phyloP scores from a whole-genome alignment of 257 asterid species.

The Capsicum chinense region DNA sequence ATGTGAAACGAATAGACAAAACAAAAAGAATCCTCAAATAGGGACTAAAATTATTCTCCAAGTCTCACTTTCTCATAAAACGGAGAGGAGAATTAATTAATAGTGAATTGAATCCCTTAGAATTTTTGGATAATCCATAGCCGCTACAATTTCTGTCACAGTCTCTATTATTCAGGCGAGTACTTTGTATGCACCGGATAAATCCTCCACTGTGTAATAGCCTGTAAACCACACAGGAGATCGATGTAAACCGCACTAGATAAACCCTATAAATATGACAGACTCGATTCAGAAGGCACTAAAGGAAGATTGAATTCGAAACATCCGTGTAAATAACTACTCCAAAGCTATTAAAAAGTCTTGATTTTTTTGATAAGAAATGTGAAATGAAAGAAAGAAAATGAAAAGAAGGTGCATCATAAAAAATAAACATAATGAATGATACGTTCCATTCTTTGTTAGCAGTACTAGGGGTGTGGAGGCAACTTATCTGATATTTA shows the following conservation, averaged over 20 bases:
- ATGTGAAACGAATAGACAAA: background rate
- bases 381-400: background rate
- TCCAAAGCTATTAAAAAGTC: background rate
- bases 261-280: too few relatives aligned
- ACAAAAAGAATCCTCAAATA: background rate
- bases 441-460: conserved; percentile 16
- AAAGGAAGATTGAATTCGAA: too few relatives aligned
- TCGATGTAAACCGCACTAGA: too few relatives aligned
- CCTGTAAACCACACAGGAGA: too few relatives aligned
- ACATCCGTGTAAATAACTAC: too few relatives aligned
- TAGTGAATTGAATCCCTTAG: background rate
- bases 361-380: background rate
- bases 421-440: conserved; percentile 8
- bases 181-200: too few relatives aligned
- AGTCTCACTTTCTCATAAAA: background rate
- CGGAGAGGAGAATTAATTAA: background rate
- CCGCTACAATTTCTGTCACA: too few relatives aligned
- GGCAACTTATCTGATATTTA: background rate
- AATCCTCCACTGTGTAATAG: too few relatives aligned
- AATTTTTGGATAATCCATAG: too few relatives aligned
- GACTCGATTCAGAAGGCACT: too few relatives aligned
- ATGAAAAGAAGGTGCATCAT: background rate
- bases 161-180: too few relatives aligned
- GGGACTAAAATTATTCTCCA: background rate
- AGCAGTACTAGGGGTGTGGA: background rate